These are phyloP conservation scores for Hypoxylon lienhwacheense DNA, from an alignment of 495 filamentous ascomycete genomes.

Conservation along the genomic window DNA sequence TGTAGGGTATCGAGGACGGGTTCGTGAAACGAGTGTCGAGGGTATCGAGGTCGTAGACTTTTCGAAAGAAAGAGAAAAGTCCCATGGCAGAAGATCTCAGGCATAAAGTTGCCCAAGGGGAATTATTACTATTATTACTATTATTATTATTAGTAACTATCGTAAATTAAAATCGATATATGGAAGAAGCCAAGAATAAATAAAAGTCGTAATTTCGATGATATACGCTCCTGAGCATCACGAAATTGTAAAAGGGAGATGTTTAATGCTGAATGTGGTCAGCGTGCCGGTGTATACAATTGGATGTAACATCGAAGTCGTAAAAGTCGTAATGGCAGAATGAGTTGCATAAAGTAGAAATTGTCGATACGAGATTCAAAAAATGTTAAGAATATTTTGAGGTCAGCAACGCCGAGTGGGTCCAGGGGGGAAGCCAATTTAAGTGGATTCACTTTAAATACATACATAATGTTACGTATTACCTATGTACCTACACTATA, in stretches of 20 bases:
- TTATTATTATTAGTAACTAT: no score
- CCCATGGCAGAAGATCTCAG: constrained; percentile 34
- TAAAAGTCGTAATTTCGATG: constrained; percentile 2
- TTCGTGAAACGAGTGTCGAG: constrained; percentile 89
- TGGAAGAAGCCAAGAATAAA: constrained; percentile 23
- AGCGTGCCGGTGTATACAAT: constrained; percentile 3
- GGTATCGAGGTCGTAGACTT: constrained; percentile 81
- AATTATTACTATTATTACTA: no score
- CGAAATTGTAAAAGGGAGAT: constrained; percentile 8
- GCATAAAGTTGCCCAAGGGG: constrained; percentile 22
- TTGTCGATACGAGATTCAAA: no score
- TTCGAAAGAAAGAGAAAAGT: constrained; percentile 51
- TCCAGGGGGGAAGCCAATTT: no score
- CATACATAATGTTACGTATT: no score
- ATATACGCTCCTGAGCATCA: constrained; percentile 7
- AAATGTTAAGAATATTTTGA: no score
- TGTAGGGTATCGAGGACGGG: constrained; percentile 67
- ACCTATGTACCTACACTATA: no score
- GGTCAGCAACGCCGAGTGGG: no score
- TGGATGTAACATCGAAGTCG: background rate
- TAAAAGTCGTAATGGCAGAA: no score
- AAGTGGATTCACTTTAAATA: no score
- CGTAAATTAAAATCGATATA: constrained; percentile 11
- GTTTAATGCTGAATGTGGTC: background rate
- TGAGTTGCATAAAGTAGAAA: constrained; percentile 3